phyloP scores from a whole-genome alignment of 306 rosid species.

The Mimosa pudica region DNA sequence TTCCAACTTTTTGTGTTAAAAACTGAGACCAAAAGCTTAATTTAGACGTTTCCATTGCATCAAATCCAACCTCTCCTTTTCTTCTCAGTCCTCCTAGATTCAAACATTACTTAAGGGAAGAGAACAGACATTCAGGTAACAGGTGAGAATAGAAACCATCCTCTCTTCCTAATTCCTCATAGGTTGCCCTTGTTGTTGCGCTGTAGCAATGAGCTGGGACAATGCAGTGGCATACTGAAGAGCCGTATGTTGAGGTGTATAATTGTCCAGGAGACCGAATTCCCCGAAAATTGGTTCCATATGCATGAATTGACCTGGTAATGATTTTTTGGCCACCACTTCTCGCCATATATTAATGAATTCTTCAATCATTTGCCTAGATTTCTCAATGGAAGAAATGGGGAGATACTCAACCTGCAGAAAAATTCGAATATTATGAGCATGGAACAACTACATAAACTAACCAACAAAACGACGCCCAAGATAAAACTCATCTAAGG shows the following conservation, averaged over 20 bases:
- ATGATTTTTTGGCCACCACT: conserved; percentile 68
- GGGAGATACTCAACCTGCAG: conserved; percentile 88
- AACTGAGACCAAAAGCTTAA: not conserved
- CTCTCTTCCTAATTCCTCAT: conserved; percentile 52
- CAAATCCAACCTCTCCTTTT: not conserved
- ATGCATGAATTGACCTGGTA: conserved; percentile 87
- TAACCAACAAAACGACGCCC: not conserved
- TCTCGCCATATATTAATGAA: conserved; percentile 77
- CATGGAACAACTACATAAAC: not conserved
- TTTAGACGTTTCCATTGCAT: too few species aligned
- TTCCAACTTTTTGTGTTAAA: conserved; percentile 7
- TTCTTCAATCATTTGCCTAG: conserved; percentile 75
- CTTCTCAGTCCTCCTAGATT: not conserved
- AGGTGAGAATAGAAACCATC: conserved; percentile 1
- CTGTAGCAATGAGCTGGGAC: conserved; percentile 77
- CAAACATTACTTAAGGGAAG: not conserved
- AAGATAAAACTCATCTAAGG: not conserved
- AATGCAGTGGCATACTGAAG: conserved; percentile 81
- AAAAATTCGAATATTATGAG: conserved; percentile 7
- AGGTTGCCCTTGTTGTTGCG: conserved; percentile 61
- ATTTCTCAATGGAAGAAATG: conserved; percentile 74
- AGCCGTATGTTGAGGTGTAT: conserved; percentile 78
- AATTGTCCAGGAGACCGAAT: conserved; percentile 71
- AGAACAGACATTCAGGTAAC: conserved; percentile 15
- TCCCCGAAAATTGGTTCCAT: conserved; percentile 74